A percentile compares a stretch with the other conserved stretches of the same genome.
phyloP scores from a whole-genome alignment of 306 rosid genomes.

The Rosa lucieae region DNA sequence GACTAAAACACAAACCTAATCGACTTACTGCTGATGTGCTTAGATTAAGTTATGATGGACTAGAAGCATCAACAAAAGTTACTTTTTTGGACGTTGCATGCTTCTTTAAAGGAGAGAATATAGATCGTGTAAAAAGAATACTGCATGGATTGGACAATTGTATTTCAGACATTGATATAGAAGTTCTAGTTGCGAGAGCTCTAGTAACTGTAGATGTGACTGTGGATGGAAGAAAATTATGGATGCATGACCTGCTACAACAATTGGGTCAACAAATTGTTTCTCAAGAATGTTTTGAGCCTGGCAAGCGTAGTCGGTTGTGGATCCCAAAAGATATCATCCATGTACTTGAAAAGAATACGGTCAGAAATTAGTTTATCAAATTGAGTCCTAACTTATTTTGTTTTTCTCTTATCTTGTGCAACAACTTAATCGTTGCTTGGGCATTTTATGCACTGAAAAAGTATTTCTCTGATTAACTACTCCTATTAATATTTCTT shows the following conservation, averaged over 20 bases:
- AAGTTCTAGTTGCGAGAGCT: background rate
- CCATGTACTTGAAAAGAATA: background rate
- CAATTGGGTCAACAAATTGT: conserved; percentile 16
- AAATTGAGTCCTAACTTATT: too few relatives aligned
- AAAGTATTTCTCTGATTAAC: too few relatives aligned
- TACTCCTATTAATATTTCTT: too few relatives aligned
- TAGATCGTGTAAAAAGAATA: conserved; percentile 12
- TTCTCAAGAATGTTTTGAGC: background rate
- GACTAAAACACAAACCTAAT: background rate
- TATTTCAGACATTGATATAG: background rate
- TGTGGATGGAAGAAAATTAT: background rate
- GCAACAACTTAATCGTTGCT: too few relatives aligned
- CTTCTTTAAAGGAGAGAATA: conserved; percentile 8
- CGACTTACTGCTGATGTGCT: background rate
- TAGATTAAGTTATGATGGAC: conserved; percentile 13
- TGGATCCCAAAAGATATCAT: conserved; percentile 10
- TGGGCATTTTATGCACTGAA: too few relatives aligned
- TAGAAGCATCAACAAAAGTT: background rate
- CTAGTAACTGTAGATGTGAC: too few relatives aligned
- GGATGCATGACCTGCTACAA: conserved; percentile 28
- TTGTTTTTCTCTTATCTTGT: too few relatives aligned
- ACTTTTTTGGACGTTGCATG: conserved; percentile 20
- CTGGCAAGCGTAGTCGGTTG: conserved; percentile 12
- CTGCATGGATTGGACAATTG: background rate
- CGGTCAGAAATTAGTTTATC: background rate